Percentiles rank a stretch among this genome's conserved stretches.
Conservation (phyloP, 1,284 basidiomycete species). For the Leccinum solheimii region DNA sequence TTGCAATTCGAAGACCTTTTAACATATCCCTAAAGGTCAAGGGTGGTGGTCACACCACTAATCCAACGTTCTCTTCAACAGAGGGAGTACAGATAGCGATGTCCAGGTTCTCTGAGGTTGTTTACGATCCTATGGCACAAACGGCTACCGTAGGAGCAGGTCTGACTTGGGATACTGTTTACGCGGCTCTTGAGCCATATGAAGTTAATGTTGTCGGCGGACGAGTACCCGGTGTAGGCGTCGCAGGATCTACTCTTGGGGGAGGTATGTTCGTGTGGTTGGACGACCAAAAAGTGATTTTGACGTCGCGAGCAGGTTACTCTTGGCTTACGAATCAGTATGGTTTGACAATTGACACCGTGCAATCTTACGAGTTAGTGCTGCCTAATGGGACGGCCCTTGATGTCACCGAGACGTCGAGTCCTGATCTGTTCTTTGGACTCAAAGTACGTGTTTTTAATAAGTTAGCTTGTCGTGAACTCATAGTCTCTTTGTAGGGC, state of each 20-base stretch:
- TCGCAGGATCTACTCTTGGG: slow-evolving; percentile 54
- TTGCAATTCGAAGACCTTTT: too few relatives aligned
- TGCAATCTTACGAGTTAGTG: slow-evolving; percentile 46
- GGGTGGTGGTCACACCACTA: slow-evolving; percentile 18
- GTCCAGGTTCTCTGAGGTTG: slow-evolving; percentile 48
- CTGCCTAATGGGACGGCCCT: too few relatives aligned
- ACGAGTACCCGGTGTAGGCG: slow-evolving; percentile 54
- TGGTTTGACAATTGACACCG: slow-evolving; percentile 52
- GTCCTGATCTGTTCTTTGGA: slow-evolving; percentile 31
- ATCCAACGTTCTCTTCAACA: slow-evolving; percentile 36
- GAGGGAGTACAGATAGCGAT: slow-evolving; percentile 57
- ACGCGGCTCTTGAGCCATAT: slow-evolving; percentile 45
- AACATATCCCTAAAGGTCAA: not conserved
- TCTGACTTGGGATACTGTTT: slow-evolving; percentile 60
- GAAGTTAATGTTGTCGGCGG: slow-evolving; percentile 38
- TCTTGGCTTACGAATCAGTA: slow-evolving; percentile 26
- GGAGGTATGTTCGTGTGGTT: slow-evolving; percentile 47
- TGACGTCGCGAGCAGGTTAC: slow-evolving; percentile 16
- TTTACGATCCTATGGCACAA: slow-evolving; percentile 40
- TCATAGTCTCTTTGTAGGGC: slow-evolving; percentile 36
- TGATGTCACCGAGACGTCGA: too few relatives aligned
- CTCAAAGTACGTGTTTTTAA: slow-evolving; percentile 38
- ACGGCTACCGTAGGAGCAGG: slow-evolving; percentile 47
- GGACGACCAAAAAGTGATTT: slow-evolving; percentile 14
- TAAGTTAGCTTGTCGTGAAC: not conserved